Evolutionary conservation across 2,329 filamentous ascomycete species (phyloP).

Genomic region (Pseudonectria foliicola): DNA sequence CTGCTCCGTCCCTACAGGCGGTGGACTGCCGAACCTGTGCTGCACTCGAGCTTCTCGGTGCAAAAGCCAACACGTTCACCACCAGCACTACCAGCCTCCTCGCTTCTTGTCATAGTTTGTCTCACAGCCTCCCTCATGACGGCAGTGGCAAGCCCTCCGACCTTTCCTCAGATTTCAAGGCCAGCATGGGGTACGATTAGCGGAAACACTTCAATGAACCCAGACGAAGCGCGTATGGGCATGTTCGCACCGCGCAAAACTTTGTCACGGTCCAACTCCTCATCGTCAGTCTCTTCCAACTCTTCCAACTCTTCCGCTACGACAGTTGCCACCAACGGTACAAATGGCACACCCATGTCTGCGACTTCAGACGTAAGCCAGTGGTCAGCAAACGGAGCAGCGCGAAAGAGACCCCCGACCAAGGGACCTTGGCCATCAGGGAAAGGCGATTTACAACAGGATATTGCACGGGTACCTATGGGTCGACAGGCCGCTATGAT

Average conservation of each 20-base stretch:
- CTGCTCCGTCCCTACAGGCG: conserved; percentile 4
- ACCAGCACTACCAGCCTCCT: conserved; percentile 13
- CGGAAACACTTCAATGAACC: conserved; percentile 61
- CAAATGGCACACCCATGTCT: conserved; percentile 51
- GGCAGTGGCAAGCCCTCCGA: conserved; percentile 59
- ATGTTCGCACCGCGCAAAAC: conserved; percentile 88
- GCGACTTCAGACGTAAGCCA: conserved; percentile 41
- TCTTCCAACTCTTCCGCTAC: conserved; percentile 58
- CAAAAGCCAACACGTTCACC: conserved; percentile 12
- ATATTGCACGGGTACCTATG: conserved; percentile 39
- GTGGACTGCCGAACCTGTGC: conserved; percentile 17
- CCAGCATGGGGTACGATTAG: conserved; percentile 58
- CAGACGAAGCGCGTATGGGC: conserved; percentile 64
- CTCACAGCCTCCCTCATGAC: conserved; percentile 47
- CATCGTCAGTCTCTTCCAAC: conserved; percentile 82
- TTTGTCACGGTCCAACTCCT: conserved; percentile 81
- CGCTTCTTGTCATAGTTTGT: conserved; percentile 14
- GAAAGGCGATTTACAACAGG: conserved; percentile 40
- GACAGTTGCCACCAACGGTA: conserved; percentile 55
- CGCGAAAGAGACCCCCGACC: conserved; percentile 45
- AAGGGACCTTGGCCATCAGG: conserved; percentile 44
- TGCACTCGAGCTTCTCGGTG: conserved; percentile 13
- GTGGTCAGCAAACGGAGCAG: conserved; percentile 40
- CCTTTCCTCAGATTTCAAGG: conserved; percentile 56
- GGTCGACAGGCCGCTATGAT: conserved; percentile 38